Conservation (phyloP, 2,329 filamentous ascomycete species). For the Microsporum canis region DNA sequence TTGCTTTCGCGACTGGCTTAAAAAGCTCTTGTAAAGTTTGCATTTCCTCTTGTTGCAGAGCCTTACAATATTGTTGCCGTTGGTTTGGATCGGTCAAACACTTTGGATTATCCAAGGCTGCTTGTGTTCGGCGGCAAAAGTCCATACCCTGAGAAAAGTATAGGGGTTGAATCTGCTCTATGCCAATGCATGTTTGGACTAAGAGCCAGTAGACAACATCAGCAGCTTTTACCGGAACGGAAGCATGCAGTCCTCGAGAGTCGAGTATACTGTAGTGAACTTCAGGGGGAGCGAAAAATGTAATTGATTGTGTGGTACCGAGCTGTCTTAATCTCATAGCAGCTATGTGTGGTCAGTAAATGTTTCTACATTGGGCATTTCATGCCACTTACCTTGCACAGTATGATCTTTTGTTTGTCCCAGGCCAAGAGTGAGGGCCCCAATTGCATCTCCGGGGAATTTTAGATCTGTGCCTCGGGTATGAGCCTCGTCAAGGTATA, state of each 20-base stretch:
- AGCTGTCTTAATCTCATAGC: constrained; percentile 56
- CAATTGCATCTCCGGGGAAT: constrained; percentile 45
- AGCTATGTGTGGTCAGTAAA: constrained; percentile 30
- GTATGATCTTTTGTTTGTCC: constrained; percentile 53
- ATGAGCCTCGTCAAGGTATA: constrained; percentile 57
- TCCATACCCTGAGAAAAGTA: constrained; percentile 51
- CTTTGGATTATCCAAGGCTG: constrained; percentile 33
- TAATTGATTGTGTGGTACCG: constrained; percentile 44
- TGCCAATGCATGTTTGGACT: constrained; percentile 50
- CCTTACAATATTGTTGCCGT: constrained; percentile 32
- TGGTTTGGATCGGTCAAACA: constrained; percentile 30
- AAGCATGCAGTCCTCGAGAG: constrained; percentile 22
- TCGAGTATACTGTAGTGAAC: constrained; percentile 52
- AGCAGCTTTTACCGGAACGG: constrained; percentile 32
- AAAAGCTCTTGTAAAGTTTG: constrained; percentile 51
- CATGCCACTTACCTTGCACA: constrained; percentile 43
- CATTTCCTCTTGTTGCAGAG: constrained; percentile 43
- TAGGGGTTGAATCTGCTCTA: constrained; percentile 48
- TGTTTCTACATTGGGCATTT: background rate
- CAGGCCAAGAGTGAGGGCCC: constrained; percentile 53
- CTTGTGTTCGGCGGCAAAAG: constrained; percentile 47
- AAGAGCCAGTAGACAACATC: constrained; percentile 53
- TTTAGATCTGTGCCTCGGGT: constrained; percentile 55
- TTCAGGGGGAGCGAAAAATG: constrained; percentile 47
- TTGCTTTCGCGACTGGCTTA: constrained; percentile 11